Conservation (phyloP, 108 stramenopile genomes). For the Fistulifera solaris region DNA sequence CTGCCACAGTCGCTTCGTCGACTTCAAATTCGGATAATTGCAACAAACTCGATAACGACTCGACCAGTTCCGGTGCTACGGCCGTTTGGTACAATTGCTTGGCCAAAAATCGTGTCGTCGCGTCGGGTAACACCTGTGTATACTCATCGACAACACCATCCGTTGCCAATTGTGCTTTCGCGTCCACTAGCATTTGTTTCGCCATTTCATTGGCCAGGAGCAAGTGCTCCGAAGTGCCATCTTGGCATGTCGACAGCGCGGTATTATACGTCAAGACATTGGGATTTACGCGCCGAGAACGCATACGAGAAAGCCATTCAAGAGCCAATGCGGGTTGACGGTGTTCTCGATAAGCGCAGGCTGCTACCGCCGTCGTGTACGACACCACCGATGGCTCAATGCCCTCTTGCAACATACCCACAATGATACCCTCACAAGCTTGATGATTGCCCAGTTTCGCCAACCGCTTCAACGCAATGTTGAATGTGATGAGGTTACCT, state of each 20-base stretch:
- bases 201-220: slow-evolving; percentile 60
- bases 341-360: slow-evolving; percentile 44
- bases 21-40: too few relatives aligned
- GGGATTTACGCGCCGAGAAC: slow-evolving; percentile 58
- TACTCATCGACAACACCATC: slow-evolving; percentile 24
- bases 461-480: slow-evolving; percentile 85
- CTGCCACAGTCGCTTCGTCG: neutral
- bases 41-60: too few relatives aligned
- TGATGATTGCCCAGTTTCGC: slow-evolving; percentile 62
- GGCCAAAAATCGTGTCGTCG: slow-evolving; percentile 62
- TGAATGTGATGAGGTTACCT: slow-evolving; percentile 84
- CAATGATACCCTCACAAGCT: slow-evolving; percentile 78
- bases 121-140: slow-evolving; percentile 62
- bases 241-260: slow-evolving; percentile 73
- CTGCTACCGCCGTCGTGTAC: slow-evolving; percentile 83
- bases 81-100: slow-evolving; percentile 23
- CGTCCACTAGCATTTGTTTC: slow-evolving; percentile 51
- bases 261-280: slow-evolving; percentile 84
- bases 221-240: slow-evolving; percentile 69
- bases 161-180: neutral
- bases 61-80: too few relatives aligned
- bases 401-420: slow-evolving; percentile 73
- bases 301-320: slow-evolving; percentile 79
- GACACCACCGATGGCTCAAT: slow-evolving; percentile 82
- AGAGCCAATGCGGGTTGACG: slow-evolving; percentile 56